phyloP scores from a whole-genome alignment of 768 basidiomycete species.

The Lactarius indigo region DNA sequence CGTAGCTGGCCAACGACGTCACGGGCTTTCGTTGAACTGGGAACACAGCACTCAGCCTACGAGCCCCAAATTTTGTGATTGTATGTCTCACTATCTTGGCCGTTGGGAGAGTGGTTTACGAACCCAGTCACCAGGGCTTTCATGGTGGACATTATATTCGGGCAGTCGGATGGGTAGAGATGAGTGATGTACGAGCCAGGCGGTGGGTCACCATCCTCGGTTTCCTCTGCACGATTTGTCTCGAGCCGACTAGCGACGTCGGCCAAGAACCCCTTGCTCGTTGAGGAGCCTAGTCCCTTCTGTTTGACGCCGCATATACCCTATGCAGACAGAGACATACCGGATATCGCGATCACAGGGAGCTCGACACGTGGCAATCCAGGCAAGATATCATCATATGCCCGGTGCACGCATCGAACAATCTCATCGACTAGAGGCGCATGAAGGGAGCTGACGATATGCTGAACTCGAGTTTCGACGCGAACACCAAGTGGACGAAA shows the following conservation, averaged over 20 bases:
- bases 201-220: slow-evolving; percentile 6
- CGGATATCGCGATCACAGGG: slow-evolving; percentile 23
- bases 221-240: neutral
- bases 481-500: neutral
- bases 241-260: slow-evolving; percentile 17
- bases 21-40: slow-evolving; percentile 44
- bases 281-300: slow-evolving; percentile 15
- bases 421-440: slow-evolving; percentile 20
- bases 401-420: slow-evolving; percentile 20
- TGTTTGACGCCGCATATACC: neutral
- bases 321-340: slow-evolving; percentile 5
- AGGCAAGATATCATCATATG: slow-evolving; percentile 25
- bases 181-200: slow-evolving; percentile 16
- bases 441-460: slow-evolving; percentile 19
- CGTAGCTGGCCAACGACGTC: slow-evolving; percentile 54
- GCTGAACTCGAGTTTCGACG: slow-evolving; percentile 7
- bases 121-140: slow-evolving; percentile 25
- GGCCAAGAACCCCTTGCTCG: slow-evolving; percentile 17
- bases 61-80: neutral
- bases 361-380: slow-evolving; percentile 26
- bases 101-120: slow-evolving; percentile 21
- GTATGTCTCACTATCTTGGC: slow-evolving; percentile 21
- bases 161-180: slow-evolving; percentile 24
- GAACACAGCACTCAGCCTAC: slow-evolving; percentile 27
- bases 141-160: slow-evolving; percentile 25